Percentiles rank a stretch among this genome's conserved stretches.
Conservation (phyloP, 768 basidiomycete genomes). For the Rhodotorula paludigena region DNA sequence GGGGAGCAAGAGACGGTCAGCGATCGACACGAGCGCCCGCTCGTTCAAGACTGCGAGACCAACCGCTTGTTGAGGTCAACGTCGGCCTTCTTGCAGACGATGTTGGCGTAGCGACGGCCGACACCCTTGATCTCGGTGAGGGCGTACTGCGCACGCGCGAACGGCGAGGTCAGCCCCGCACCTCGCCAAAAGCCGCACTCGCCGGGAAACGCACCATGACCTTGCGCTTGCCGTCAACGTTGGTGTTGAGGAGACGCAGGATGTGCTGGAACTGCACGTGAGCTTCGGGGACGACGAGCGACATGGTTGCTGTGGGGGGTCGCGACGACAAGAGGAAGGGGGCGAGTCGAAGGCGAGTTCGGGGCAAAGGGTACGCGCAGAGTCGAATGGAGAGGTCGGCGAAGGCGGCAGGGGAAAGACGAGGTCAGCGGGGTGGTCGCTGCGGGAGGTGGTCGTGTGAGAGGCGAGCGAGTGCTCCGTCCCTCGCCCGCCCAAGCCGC, state of each 20-base stretch:
- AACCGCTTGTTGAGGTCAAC: slow-evolving; percentile 98
- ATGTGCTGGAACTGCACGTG: slow-evolving; percentile 87
- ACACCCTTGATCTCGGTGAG: slow-evolving; percentile 99
- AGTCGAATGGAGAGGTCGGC: background rate
- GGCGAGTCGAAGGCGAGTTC: no score
- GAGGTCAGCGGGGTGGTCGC: background rate
- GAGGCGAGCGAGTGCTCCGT: no score
- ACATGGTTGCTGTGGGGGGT: slow-evolving; percentile 58
- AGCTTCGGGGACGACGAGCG: slow-evolving; percentile 91
- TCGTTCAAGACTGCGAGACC: slow-evolving; percentile 43
- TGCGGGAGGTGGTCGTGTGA: background rate
- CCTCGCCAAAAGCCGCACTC: background rate
- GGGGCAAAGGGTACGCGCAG: no score
- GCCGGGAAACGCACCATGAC: slow-evolving; percentile 54
- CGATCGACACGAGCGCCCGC: background rate
- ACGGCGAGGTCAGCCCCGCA: background rate
- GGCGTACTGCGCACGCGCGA: slow-evolving; percentile 57
- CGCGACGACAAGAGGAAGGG: background rate
- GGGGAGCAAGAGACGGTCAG: background rate
- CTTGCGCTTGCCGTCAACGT: slow-evolving; percentile 98
- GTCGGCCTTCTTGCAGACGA: slow-evolving; percentile 99
- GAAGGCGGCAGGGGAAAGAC: background rate
- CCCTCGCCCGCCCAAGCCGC: no score
- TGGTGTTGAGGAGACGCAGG: slow-evolving; percentile 97
- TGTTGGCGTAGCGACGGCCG: slow-evolving; percentile 94